These are phyloP conservation scores for Sechiopsis laciniata DNA, from an alignment of 306 rosid genomes.

Conservation along the genomic window DNA sequence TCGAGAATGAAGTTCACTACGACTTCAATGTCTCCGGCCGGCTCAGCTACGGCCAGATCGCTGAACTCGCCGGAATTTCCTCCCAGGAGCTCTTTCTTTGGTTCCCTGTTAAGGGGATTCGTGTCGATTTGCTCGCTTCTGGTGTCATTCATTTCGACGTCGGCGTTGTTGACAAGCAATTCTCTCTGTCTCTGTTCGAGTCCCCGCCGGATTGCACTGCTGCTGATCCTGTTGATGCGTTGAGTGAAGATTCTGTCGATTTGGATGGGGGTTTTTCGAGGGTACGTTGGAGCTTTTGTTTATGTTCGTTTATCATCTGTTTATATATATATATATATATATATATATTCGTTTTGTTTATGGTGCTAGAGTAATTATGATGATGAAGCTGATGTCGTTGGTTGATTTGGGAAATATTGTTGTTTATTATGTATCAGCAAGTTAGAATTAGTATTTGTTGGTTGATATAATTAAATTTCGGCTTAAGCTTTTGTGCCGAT, in stretches of 20 bases:
- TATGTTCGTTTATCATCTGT: neutral
- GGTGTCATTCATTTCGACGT: conserved; percentile 80
- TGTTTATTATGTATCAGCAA: neutral
- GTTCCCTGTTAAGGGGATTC: conserved; percentile 80
- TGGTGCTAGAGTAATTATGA: neutral
- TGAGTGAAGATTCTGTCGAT: neutral
- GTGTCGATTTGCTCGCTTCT: conserved; percentile 62
- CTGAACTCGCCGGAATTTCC: conserved; percentile 54
- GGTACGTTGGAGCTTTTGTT: conserved; percentile 20
- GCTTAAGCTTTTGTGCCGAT: too few relatives aligned
- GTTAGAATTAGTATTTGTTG: neutral
- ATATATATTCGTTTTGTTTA: neutral
- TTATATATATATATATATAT: neutral
- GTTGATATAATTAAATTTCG: too few relatives aligned
- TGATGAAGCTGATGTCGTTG: neutral
- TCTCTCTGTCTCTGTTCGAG: conserved; percentile 68
- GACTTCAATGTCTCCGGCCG: conserved; percentile 60
- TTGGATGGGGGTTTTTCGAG: neutral
- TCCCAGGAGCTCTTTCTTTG: conserved; percentile 85
- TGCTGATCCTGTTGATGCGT: conserved; percentile 30
- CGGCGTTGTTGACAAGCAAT: conserved; percentile 87
- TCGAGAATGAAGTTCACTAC: conserved; percentile 80
- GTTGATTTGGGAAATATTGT: conserved; percentile 14
- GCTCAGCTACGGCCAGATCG: conserved; percentile 53
- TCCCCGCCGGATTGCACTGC: conserved; percentile 62